Base-by-base conservation (phyloP, 2,329 filamentous ascomycete species). In the Alternaria metachromatica region DNA sequence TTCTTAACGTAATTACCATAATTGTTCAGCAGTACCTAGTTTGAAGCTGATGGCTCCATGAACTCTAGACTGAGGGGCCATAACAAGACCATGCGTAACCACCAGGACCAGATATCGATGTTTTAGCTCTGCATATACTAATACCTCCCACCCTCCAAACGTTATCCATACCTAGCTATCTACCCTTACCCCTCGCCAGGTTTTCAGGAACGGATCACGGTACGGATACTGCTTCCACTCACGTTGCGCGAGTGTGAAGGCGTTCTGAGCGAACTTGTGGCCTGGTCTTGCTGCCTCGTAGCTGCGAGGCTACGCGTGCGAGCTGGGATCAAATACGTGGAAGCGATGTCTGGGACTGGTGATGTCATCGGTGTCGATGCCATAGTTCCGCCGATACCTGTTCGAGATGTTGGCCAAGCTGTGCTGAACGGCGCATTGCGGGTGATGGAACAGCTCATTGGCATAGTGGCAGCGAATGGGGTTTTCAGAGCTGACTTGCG, bases 361-460 rank as follows among this genome's bases (percentile, higher is more conserved):
- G 73, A 74, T 10, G 66, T 64, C 8, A 72, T 48, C 0, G 73
- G 72, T 0, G 70, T 75, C 1, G 70, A 72, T 20, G 71, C 72
- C 72, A 77, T 78, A 2, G 76, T 79, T 8, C 75, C 76, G 20
- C 72, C 73, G 2, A 78, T 58, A 11, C 76, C 74, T n/a, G 64
- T 59, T 26, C 69, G 55, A 11, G 70, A 71, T 5, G 64, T 70
- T 9, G 67, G 60, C 3, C 69, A 58, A 5, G 46, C 57, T 28
- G 60, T 63, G 48, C 51, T 70, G 26, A 68, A 62, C 15, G 69
- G 62, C 21, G 46, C 58, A 25, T 73, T 71, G 2, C 68, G 67
- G 11, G 69, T 76, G 26, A 76, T 74, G 5, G 73, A 69, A 65
- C 74, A 76, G 12, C 64, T 18, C 6, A 65, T 68, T 12, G 69